Evolutionary conservation across 495 filamentous ascomycete species (phyloP).

Genomic region (Entonaema liquescens): DNA sequence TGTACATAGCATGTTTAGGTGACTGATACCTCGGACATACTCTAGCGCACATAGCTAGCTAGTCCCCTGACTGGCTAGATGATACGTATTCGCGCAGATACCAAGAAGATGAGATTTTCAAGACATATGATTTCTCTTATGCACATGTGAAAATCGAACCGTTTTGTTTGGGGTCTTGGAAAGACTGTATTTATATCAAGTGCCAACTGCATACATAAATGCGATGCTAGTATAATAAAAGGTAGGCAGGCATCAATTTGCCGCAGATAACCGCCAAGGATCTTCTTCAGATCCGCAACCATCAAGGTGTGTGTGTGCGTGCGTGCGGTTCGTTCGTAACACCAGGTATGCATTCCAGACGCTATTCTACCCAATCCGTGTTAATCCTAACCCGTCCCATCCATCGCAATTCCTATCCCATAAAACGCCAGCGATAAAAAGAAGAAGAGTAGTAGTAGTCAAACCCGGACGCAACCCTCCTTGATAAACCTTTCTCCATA

Average conservation of each 20-base stretch:
- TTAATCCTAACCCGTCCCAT: slow-evolving; percentile 5
- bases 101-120: not conserved
- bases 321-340: not conserved
- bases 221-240: not conserved
- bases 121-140: slow-evolving; percentile 18
- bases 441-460: not conserved
- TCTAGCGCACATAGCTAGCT: slow-evolving; percentile 32
- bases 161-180: slow-evolving; percentile 25
- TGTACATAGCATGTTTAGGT: slow-evolving; percentile 4
- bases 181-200: slow-evolving; percentile 14
- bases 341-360: slow-evolving; percentile 14
- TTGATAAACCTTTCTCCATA: slow-evolving; percentile 20
- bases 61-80: slow-evolving; percentile 18
- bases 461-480: not conserved
- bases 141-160: slow-evolving; percentile 31
- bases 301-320: not conserved
- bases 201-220: slow-evolving; percentile 3
- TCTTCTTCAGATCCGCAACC: slow-evolving; percentile 7
- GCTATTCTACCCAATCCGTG: slow-evolving; percentile 23
- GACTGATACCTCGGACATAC: slow-evolving; percentile 27
- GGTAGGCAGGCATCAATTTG: slow-evolving; percentile 31
- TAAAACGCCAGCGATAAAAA: slow-evolving; percentile 22
- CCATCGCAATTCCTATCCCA: slow-evolving; percentile 8
- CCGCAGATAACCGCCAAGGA: slow-evolving; percentile 40
- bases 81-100: slow-evolving; percentile 33